phyloP scores from a whole-genome alignment of 2,329 filamentous ascomycete species.

The Fusarium irregulare region DNA sequence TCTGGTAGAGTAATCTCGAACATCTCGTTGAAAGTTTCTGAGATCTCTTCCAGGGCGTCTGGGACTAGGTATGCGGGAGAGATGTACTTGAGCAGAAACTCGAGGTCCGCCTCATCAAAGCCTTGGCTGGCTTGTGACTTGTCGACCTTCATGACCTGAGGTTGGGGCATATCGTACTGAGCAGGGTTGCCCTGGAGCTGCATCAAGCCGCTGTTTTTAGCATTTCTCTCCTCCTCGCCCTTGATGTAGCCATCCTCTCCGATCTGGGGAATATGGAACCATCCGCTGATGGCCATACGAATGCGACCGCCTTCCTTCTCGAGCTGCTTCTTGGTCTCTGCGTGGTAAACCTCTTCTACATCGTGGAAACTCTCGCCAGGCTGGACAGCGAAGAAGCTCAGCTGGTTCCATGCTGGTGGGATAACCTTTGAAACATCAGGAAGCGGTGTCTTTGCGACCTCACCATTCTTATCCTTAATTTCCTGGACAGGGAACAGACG shows the following conservation, averaged over 20 bases:
- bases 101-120: conserved; percentile 82
- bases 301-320: conserved; percentile 79
- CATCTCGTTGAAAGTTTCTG: conserved; percentile 81
- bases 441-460: conserved; percentile 81
- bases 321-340: conserved; percentile 67
- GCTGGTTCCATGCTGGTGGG: conserved; percentile 95
- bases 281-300: conserved; percentile 97
- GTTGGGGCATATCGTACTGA: conserved; percentile 83
- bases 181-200: conserved; percentile 93
- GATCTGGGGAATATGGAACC: conserved; percentile 97
- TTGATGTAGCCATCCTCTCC: conserved; percentile 92
- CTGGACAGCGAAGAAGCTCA: conserved; percentile 98
- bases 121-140: conserved; percentile 59
- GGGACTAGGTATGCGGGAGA: conserved; percentile 91
- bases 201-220: conserved; percentile 89
- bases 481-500: conserved; percentile 82
- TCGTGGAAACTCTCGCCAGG: conserved; percentile 99
- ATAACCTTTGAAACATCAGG: conserved; percentile 85
- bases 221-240: conserved; percentile 88
- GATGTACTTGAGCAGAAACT: conserved; percentile 91
- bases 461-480: conserved; percentile 71
- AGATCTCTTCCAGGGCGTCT: conserved; percentile 86
- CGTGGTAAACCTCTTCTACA: conserved; percentile 95
- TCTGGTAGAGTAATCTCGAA: conserved; percentile 85
- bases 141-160: conserved; percentile 64